Percentiles rank a stretch among this genome's conserved stretches.
phyloP scores from a whole-genome alignment of 2,329 filamentous ascomycete species.

The Claviceps monticola region DNA sequence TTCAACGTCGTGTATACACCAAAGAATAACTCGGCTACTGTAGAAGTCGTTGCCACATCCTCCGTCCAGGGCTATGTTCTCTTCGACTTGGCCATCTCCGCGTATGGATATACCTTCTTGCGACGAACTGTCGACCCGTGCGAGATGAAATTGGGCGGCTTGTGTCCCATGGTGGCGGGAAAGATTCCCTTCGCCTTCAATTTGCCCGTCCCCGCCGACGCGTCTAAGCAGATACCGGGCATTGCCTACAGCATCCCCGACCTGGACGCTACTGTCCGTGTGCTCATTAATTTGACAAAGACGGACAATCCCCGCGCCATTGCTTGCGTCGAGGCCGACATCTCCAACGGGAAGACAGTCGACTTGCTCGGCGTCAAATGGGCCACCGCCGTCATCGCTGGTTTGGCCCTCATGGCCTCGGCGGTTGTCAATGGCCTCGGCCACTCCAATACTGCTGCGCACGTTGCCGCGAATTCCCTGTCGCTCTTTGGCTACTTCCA shows the following conservation, averaged over 20 bases:
- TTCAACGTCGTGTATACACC: slow-evolving; percentile 78
- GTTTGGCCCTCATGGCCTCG: slow-evolving; percentile 68
- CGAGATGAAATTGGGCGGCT: slow-evolving; percentile 49
- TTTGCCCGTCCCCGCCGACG: slow-evolving; percentile 40
- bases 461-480: slow-evolving; percentile 84
- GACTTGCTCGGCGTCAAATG: slow-evolving; percentile 80
- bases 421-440: slow-evolving; percentile 82
- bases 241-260: slow-evolving; percentile 87
- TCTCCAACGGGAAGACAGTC: slow-evolving; percentile 88
- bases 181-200: slow-evolving; percentile 65
- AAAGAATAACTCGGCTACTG: slow-evolving; percentile 54
- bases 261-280: slow-evolving; percentile 70
- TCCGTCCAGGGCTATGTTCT: slow-evolving; percentile 69
- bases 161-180: slow-evolving; percentile 85
- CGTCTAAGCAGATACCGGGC: slow-evolving; percentile 54
- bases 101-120: slow-evolving; percentile 69
- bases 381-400: slow-evolving; percentile 77
- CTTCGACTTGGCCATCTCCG: slow-evolving; percentile 62
- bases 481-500: slow-evolving; percentile 96
- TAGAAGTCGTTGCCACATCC: slow-evolving; percentile 70
- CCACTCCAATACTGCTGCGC: slow-evolving; percentile 85
- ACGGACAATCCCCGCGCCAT: slow-evolving; percentile 41
- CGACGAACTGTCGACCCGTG: slow-evolving; percentile 63
- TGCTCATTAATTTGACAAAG: slow-evolving; percentile 63
- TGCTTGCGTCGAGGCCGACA: slow-evolving; percentile 73